Conservation (phyloP, 2,329 filamentous ascomycete genomes). For the Metarhizium album region DNA sequence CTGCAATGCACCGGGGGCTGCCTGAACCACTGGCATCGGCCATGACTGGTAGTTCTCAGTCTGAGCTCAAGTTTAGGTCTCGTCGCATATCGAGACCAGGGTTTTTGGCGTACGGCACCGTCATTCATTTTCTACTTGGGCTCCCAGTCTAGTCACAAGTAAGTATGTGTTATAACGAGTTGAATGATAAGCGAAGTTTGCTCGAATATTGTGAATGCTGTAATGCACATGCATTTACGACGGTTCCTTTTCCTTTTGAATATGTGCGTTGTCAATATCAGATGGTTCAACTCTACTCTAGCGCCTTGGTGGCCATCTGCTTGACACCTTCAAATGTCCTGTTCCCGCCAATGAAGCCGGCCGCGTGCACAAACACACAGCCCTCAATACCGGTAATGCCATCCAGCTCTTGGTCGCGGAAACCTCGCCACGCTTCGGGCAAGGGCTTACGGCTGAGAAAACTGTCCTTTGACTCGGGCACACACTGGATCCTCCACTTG, state of each 20-base stretch:
- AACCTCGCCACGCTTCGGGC: conserved; percentile 84
- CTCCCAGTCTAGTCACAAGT: background rate
- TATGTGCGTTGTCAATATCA: no score
- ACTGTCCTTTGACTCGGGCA: conserved; percentile 73
- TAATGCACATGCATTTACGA: background rate
- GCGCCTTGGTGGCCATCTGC: conserved; percentile 72
- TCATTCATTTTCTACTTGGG: background rate
- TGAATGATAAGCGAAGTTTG: background rate
- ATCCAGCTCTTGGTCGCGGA: conserved; percentile 78
- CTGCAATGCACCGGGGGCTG: background rate
- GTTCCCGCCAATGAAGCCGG: conserved; percentile 94
- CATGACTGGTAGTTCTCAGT: background rate
- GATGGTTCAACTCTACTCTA: conserved; percentile 29
- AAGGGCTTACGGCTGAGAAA: conserved; percentile 89
- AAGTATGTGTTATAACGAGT: background rate
- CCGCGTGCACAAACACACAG: conserved; percentile 86
- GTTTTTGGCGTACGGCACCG: background rate
- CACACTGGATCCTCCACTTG: conserved; percentile 91
- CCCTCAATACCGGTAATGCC: conserved; percentile 57
- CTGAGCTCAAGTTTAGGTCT: background rate
- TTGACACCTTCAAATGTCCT: conserved; percentile 80
- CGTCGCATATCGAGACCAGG: background rate
- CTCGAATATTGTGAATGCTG: background rate
- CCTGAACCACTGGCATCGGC: background rate
- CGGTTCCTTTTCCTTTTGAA: background rate